A percentile compares a stretch with the other conserved stretches of the same genome.
Conservation (phyloP, 352 stramenopile species). For the Globisporangium splendens region DNA sequence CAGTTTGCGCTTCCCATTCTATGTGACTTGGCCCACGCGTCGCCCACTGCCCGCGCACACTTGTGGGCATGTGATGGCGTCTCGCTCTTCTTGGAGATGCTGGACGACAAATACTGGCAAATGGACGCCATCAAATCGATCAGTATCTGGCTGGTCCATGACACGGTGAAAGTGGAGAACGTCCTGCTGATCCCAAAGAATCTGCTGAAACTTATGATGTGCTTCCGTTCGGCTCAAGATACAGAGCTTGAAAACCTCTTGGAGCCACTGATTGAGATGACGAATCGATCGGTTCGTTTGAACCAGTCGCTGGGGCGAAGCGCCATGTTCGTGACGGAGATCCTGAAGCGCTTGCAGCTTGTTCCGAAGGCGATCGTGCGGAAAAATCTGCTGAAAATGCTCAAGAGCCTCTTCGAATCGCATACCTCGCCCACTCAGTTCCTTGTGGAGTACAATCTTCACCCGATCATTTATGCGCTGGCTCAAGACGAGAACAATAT, state of each 20-base stretch:
- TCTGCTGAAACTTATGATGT: slow-evolving; percentile 63
- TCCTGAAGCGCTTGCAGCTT: slow-evolving; percentile 73
- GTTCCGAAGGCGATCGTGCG: slow-evolving; percentile 87
- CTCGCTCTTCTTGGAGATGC: slow-evolving; percentile 82
- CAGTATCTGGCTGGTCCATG: slow-evolving; percentile 80
- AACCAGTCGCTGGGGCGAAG: slow-evolving; percentile 81
- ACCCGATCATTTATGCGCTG: slow-evolving; percentile 68
- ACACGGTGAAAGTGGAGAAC: slow-evolving; percentile 82
- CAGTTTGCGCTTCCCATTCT: slow-evolving; percentile 91
- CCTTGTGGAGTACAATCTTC: slow-evolving; percentile 87
- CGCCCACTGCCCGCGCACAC: slow-evolving; percentile 71
- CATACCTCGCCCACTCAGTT: slow-evolving; percentile 85
- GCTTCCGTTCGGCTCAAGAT: slow-evolving; percentile 62
- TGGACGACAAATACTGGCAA: slow-evolving; percentile 90
- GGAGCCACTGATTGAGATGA: slow-evolving; percentile 73
- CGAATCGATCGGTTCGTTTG: slow-evolving; percentile 62
- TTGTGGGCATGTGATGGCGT: slow-evolving; percentile 83
- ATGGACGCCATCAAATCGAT: slow-evolving; percentile 88
- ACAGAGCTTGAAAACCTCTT: slow-evolving; percentile 74
- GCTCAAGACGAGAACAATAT: slow-evolving; percentile 87
- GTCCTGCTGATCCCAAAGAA: slow-evolving; percentile 64
- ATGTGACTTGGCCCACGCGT: slow-evolving; percentile 91
- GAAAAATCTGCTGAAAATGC: slow-evolving; percentile 91
- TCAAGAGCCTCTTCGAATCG: slow-evolving; percentile 87
- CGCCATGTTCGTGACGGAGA: slow-evolving; percentile 79